These are phyloP conservation scores for Fusarium sp. DNA, from an alignment of 2,329 filamentous ascomycete genomes.

Conservation along the genomic window DNA sequence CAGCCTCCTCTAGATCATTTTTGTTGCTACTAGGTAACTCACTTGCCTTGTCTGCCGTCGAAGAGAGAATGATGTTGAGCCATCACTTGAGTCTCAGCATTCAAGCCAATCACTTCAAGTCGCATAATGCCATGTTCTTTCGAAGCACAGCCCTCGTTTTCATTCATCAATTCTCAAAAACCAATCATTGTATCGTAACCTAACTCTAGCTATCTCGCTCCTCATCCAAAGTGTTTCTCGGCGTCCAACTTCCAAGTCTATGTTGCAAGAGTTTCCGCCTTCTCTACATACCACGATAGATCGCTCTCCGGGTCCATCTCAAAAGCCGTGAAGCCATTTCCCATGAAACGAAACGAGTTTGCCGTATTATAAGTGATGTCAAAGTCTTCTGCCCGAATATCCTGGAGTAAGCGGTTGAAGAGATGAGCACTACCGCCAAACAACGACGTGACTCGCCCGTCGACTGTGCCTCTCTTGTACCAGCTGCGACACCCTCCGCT, in stretches of 20 bases:
- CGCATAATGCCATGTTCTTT: background rate
- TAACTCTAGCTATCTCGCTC: background rate
- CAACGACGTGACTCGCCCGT: slow-evolving; percentile 34
- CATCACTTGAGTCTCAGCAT: background rate
- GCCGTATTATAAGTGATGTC: slow-evolving; percentile 34
- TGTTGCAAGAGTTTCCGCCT: slow-evolving; percentile 24
- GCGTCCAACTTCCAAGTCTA: background rate
- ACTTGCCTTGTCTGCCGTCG: background rate
- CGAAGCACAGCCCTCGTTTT: background rate
- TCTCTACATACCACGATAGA: slow-evolving; percentile 38
- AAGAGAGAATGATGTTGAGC: background rate
- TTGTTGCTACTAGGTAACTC: background rate
- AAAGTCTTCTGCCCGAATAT: slow-evolving; percentile 38
- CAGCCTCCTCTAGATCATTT: background rate
- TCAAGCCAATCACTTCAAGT: background rate
- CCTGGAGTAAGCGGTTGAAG: slow-evolving; percentile 35
- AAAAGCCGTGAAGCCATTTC: slow-evolving; percentile 37
- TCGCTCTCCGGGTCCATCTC: slow-evolving; percentile 39
- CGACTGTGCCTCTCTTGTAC: slow-evolving; percentile 33
- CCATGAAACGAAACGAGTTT: slow-evolving; percentile 39
- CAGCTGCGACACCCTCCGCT: slow-evolving; percentile 37
- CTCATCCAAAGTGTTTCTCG: background rate
- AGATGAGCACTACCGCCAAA: slow-evolving; percentile 39
- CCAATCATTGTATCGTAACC: background rate
- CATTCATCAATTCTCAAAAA: background rate